Conservation (phyloP, 1,284 basidiomycete species). For the Boletus mariae region DNA sequence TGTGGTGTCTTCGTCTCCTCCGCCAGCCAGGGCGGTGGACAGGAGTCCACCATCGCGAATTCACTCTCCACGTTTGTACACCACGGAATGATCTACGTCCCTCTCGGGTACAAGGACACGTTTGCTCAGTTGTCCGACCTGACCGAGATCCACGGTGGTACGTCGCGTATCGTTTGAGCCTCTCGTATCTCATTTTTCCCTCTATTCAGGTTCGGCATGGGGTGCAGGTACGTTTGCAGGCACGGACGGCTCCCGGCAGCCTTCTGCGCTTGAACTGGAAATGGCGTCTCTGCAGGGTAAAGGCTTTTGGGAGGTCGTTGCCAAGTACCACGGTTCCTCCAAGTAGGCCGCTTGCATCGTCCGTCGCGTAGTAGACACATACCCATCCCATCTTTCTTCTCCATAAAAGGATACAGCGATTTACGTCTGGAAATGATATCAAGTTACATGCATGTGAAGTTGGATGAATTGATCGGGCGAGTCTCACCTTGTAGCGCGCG, state of each 20-base stretch:
- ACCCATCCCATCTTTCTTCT: not conserved
- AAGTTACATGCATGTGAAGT: not conserved
- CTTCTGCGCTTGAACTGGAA: slow-evolving; percentile 59
- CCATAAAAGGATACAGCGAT: not conserved
- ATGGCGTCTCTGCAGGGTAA: slow-evolving; percentile 67
- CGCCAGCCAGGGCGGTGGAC: slow-evolving; percentile 65
- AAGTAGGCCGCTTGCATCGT: slow-evolving; percentile 9
- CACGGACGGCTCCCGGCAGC: slow-evolving; percentile 60
- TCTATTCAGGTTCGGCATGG: slow-evolving; percentile 59
- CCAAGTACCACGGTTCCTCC: slow-evolving; percentile 33
- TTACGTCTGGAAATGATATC: not conserved
- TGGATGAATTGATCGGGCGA: not conserved
- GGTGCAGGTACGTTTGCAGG: slow-evolving; percentile 70
- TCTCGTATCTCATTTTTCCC: not conserved
- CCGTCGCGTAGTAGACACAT: not conserved
- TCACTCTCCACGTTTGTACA: slow-evolving; percentile 74
- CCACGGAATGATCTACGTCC: slow-evolving; percentile 79
- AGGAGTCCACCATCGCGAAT: slow-evolving; percentile 67
- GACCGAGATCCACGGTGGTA: slow-evolving; percentile 68
- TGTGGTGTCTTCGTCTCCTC: slow-evolving; percentile 71
- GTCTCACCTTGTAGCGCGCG: not conserved
- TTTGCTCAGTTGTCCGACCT: slow-evolving; percentile 59
- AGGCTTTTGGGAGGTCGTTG: slow-evolving; percentile 50
- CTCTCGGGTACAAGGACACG: slow-evolving; percentile 68
- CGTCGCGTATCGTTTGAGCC: slow-evolving; percentile 22